Conservation (phyloP, 2,329 filamentous ascomycete species). For the Trichoderma koningiopsis region DNA sequence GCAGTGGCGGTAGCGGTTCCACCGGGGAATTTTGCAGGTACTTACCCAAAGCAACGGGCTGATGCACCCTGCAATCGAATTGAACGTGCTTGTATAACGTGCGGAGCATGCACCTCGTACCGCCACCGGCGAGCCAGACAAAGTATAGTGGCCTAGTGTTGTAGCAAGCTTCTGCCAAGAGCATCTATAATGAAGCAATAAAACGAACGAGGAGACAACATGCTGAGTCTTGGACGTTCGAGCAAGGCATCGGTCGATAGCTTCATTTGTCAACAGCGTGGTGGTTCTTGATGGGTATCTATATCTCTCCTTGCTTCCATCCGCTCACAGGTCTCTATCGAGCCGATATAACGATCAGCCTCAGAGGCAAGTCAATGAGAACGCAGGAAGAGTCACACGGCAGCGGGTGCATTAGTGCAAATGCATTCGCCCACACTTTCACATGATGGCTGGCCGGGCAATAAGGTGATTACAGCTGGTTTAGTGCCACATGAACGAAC, state of each 20-base stretch:
- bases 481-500: background rate
- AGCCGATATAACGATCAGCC: background rate
- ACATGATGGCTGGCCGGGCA: conserved; percentile 1
- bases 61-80: background rate
- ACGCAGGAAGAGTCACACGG: conserved; percentile 17
- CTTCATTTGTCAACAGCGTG: background rate
- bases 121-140: background rate
- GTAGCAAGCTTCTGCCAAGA: background rate
- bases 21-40: background rate
- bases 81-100: background rate
- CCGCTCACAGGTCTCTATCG: background rate
- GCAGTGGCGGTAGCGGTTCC: background rate
- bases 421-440: conserved; percentile 2
- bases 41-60: background rate
- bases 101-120: conserved; percentile 8
- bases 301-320: background rate
- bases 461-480: conserved; percentile 2
- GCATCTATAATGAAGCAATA: background rate
- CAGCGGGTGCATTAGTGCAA: conserved; percentile 22
- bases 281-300: background rate
- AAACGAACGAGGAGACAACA: background rate
- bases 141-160: background rate
- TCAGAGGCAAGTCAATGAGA: background rate
- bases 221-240: background rate
- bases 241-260: background rate